Base-by-base conservation (phyloP, 306 rosid species). In the Oemleria cerasiformis region DNA sequence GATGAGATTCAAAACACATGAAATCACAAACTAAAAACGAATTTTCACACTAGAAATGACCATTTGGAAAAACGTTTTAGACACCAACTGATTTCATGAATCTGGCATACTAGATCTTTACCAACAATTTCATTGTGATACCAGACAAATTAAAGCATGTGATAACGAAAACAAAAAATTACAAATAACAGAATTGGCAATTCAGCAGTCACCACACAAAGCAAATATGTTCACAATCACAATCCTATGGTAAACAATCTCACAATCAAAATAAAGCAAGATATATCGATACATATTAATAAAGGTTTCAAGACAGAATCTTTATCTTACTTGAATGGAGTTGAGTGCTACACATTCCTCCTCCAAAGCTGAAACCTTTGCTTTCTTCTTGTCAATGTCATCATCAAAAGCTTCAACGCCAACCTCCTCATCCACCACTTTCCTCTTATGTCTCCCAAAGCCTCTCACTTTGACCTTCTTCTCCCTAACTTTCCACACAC, bases 401-500 rank as follows among this genome's bases (percentile, higher is more conserved):
- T 41, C 71, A 66, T 36, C 71, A 42, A 17, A 30, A 14, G 13
- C 54, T 36, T 61, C 79, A 20, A 15, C 55, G 44, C 14, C 71
- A 62, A 13, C 49, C 47, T 58, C 19, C 58, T 64, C 64, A 36
- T 40, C 40, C 19, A n/a, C 68, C 16, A 25, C 54, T 50, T 82
- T 88, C 43, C 82, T 81, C 82, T 83, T 90, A 80, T 83, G 87
- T 78, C 83, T 93, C 7, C 88, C 85, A 34, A 81, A 79, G 78
- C 73, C 44, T 70, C 83, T 87, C 23, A 59, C 70, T 75, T 84
- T 88, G 0, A 76, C 78, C 83, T 86, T 90, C 81, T 84, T 93
- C 61, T 90, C 97, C 86, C 91, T 86, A 30, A 90, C 85, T 78
- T 88, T 90, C 98, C 98, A 94, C 55, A 87, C 84, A 48, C 65